Evolutionary conservation across 371 early-diverging fungal species (phyloP).

Genomic region (Dichotomocladium elegans): DNA sequence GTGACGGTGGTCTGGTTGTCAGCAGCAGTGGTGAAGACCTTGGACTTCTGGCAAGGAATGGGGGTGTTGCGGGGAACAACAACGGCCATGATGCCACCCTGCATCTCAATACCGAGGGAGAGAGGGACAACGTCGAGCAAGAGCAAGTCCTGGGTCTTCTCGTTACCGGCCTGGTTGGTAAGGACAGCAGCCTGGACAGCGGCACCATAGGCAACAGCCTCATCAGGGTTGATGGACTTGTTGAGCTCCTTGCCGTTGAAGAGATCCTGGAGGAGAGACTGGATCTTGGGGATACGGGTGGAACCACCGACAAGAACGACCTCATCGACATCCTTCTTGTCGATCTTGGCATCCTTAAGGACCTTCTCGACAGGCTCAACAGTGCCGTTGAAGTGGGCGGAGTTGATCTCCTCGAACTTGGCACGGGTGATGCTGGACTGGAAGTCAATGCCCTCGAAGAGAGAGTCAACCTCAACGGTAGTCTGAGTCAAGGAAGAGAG

Average conservation of each 20-base stretch:
- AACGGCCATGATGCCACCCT: constrained; percentile 96
- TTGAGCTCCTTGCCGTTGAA: constrained; percentile 83
- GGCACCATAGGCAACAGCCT: constrained; percentile 95
- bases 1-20: constrained; percentile 98
- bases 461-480: constrained; percentile 86
- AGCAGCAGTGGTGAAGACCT: constrained; percentile 96
- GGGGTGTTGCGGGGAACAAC: constrained; percentile 97
- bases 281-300: constrained; percentile 99
- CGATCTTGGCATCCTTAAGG: constrained; percentile 89
- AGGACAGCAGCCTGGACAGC: constrained; percentile 90
- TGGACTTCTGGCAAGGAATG: constrained; percentile 96
- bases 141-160: constrained; percentile 74
- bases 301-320: constrained; percentile 99
- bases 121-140: constrained; percentile 91
- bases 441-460: constrained; percentile 85
- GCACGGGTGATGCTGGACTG: constrained; percentile 90
- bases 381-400: constrained; percentile 78
- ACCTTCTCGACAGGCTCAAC: constrained; percentile 79
- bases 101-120: constrained; percentile 95
- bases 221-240: constrained; percentile 93
- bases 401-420: constrained; percentile 91
- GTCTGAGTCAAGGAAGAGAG: constrained; percentile 83
- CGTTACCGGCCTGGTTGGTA: constrained; percentile 65
- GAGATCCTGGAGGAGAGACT: constrained; percentile 92
- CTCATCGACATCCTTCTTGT: constrained; percentile 89